These are phyloP conservation scores for Agarophyton chilense DNA, from an alignment of 23 red algal species.

Conservation along the genomic window DNA sequence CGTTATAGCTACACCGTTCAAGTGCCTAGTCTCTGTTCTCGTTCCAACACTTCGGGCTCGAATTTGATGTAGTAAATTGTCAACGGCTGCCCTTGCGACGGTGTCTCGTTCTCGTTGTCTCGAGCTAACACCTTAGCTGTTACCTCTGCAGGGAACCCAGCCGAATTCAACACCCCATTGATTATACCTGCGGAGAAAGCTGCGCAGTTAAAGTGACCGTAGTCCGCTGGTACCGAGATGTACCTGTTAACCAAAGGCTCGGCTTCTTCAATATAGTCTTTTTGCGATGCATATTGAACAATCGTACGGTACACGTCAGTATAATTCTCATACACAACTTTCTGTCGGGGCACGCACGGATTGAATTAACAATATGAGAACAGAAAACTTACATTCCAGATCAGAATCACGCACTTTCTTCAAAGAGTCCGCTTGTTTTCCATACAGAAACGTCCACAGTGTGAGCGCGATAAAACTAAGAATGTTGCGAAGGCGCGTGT, in stretches of 20 bases:
- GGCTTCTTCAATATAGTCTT: constrained; percentile 94
- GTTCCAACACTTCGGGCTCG: constrained; percentile 56
- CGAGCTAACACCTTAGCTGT: constrained; percentile 63
- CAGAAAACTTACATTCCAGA: constrained; percentile 74
- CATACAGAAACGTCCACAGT: constrained; percentile 90
- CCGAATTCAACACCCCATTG: constrained; percentile 70
- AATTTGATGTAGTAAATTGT: constrained; percentile 92
- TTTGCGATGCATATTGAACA: not conserved
- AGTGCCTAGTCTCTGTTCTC: constrained; percentile 57
- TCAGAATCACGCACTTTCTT: constrained; percentile 93
- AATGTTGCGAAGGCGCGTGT: constrained; percentile 66
- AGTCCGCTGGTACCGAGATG: constrained; percentile 88
- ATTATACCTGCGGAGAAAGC: constrained; percentile 89
- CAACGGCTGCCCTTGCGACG: constrained; percentile 47
- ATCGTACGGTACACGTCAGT: not conserved
- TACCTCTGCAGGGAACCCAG: constrained; percentile 77
- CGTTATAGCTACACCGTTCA: not conserved
- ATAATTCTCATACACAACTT: not conserved
- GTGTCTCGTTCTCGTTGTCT: constrained; percentile 19
- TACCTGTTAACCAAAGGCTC: constrained; percentile 92
- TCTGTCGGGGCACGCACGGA: not conserved
- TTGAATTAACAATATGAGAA: not conserved
- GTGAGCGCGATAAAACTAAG: constrained; percentile 72
- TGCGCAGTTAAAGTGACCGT: constrained; percentile 92
- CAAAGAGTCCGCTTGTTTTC: constrained; percentile 84